Conservation (phyloP, 768 basidiomycete genomes). For the Gautieria morchelliformis region DNA sequence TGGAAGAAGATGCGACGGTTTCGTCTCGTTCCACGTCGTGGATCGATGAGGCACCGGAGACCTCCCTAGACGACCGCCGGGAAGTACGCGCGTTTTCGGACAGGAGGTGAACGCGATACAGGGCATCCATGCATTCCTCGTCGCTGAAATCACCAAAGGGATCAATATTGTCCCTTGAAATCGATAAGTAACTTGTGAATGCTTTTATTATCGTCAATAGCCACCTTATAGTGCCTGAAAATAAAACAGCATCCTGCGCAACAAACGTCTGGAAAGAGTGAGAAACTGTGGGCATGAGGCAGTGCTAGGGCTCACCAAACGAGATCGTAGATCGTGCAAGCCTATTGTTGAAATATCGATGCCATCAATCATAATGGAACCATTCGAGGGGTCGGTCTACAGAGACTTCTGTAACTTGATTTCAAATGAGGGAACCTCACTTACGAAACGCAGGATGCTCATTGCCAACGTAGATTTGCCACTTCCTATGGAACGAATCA, state of each 20-base stretch:
- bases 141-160: slow-evolving; percentile 46
- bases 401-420: background rate
- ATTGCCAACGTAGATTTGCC: slow-evolving; percentile 81
- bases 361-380: slow-evolving; percentile 76
- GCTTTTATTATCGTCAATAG: slow-evolving; percentile 23
- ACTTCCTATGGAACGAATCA: slow-evolving; percentile 35
- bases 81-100: slow-evolving; percentile 15
- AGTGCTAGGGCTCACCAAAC: slow-evolving; percentile 7
- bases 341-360: slow-evolving; percentile 84
- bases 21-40: slow-evolving; percentile 8
- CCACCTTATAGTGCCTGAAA: slow-evolving; percentile 24
- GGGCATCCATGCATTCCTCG: slow-evolving; percentile 24
- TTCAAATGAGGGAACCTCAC: slow-evolving; percentile 18
- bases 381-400: slow-evolving; percentile 64
- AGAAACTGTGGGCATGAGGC: slow-evolving; percentile 15
- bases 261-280: slow-evolving; percentile 25
- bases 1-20: slow-evolving; percentile 1
- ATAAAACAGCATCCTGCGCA: slow-evolving; percentile 34
- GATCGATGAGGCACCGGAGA: slow-evolving; percentile 10
- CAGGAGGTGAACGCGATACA: slow-evolving; percentile 26
- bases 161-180: slow-evolving; percentile 57
- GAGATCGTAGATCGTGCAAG: slow-evolving; percentile 71
- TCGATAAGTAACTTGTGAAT: background rate
- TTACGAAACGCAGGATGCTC: slow-evolving; percentile 74
- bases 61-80: too few species aligned